A percentile compares a stretch with the other conserved stretches of the same genome.
Conservation (phyloP, 495 filamentous ascomycete species). For the Pseudevernia furfuracea region DNA sequence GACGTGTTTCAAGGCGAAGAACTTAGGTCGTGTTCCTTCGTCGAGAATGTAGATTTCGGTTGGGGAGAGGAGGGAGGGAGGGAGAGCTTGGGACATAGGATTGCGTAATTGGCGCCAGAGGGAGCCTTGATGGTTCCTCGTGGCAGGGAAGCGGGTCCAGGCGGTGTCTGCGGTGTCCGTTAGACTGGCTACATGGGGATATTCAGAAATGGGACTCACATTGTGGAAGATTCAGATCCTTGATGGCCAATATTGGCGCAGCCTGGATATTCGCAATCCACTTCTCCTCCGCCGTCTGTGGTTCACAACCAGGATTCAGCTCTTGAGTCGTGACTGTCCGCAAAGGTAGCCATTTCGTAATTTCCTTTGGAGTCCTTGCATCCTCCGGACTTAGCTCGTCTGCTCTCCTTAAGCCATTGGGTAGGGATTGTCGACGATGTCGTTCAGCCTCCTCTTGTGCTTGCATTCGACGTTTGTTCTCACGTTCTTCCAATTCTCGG, state of each 20-base stretch:
- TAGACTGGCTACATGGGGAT: background rate
- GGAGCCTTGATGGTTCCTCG: slow-evolving; percentile 40
- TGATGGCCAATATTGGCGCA: slow-evolving; percentile 65
- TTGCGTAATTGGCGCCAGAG: slow-evolving; percentile 48
- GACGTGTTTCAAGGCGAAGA: slow-evolving; percentile 50
- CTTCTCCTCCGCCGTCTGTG: slow-evolving; percentile 47
- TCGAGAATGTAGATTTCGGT: slow-evolving; percentile 21
- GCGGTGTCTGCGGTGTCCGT: slow-evolving; percentile 47
- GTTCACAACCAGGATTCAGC: slow-evolving; percentile 38
- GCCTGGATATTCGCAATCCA: slow-evolving; percentile 74
- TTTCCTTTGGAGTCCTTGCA: slow-evolving; percentile 40
- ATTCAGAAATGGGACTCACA: slow-evolving; percentile 44
- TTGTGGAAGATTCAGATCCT: slow-evolving; percentile 64
- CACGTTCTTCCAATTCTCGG: slow-evolving; percentile 40
- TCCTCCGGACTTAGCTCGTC: slow-evolving; percentile 39
- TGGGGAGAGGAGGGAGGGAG: slow-evolving; percentile 12
- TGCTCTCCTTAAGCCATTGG: slow-evolving; percentile 42
- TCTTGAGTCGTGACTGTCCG: slow-evolving; percentile 44
- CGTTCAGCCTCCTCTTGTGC: slow-evolving; percentile 46
- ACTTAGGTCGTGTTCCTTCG: slow-evolving; percentile 42
- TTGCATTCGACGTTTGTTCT: slow-evolving; percentile 25
- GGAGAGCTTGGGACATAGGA: slow-evolving; percentile 41
- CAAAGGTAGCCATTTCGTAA: slow-evolving; percentile 46
- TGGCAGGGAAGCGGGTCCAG: slow-evolving; percentile 53
- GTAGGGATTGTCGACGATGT: slow-evolving; percentile 51